Base-by-base conservation (phyloP, 495 filamentous ascomycete species). In the Penicillium parvum region DNA sequence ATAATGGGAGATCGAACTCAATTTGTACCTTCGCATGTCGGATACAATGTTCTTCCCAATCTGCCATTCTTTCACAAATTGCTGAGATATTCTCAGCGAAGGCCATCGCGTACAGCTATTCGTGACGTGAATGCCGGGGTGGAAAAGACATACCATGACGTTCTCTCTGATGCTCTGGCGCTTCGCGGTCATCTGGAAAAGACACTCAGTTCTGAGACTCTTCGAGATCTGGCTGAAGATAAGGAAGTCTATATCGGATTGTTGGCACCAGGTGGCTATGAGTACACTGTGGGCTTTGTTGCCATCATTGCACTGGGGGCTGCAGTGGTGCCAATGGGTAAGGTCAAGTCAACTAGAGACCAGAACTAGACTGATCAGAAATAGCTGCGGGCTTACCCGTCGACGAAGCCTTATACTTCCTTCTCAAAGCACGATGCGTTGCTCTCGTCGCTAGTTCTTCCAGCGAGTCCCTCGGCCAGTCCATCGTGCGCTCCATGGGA, bases 171-270 rank as follows among this genome's bases (percentile, higher is more conserved):
- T 43, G 55, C 42, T 0, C 32, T 52, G 11, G 38, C 44, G 35
- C 37, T 64, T 23, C 52, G 60, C 7, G 44, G 32, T 11, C 39
- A 43, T 3, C 27, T 64, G n/a, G 39, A 40, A 16, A 29, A 28
- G 5, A 40, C 2, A 4, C 38, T 64, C 7, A 40, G 37, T 14
- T 5, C 25, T 21, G 22, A 48, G 26, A 45, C 40, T 21, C 47
- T 47, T 16, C 39, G 32, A 0, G 49, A 61, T 8, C 46, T 75
- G 1, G 45, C 53, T 3, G 47, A 49, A 5, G 49, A 65, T 17
- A 55, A 65, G 9, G 72, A 73, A 42, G 64, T 75, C 7, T 74
- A 66, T 42, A 63, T 75, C 43, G 68, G 64, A 2, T 40, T 75
- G 3, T 47, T 75, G 12, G 71, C 68, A 3, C 58, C 69, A 0